phyloP scores from a whole-genome alignment of 805 yeast genomes.

The Yarrowia porcina region DNA sequence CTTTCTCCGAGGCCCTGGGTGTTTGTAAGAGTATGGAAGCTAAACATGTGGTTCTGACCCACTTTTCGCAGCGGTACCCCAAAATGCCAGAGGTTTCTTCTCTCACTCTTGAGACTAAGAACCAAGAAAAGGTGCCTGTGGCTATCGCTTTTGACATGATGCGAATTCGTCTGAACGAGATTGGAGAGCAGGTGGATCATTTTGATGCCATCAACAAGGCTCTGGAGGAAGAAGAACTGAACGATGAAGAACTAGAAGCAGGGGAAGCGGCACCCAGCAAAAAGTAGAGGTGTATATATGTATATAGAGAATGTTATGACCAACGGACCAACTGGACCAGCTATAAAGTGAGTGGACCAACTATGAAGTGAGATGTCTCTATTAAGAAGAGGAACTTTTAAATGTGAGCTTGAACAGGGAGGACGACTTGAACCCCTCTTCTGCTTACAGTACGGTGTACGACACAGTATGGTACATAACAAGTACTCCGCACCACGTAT shows the following conservation, averaged over 20 bases:
- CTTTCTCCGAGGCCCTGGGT: slow-evolving; percentile 79
- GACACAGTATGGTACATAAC: too few species aligned
- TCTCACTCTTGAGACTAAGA: background rate
- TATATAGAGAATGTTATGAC: too few species aligned
- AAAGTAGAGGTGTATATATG: background rate
- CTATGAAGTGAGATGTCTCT: too few species aligned
- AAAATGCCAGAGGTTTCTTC: slow-evolving; percentile 43
- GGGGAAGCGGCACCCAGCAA: background rate
- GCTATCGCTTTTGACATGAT: slow-evolving; percentile 23
- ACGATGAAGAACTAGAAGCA: background rate
- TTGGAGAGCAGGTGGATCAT: background rate
- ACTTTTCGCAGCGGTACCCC: slow-evolving; percentile 87
- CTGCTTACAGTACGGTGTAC: too few species aligned
- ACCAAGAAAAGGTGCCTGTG: background rate
- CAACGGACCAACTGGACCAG: too few species aligned
- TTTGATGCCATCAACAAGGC: background rate
- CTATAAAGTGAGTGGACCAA: too few species aligned
- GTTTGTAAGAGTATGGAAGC: slow-evolving; percentile 72
- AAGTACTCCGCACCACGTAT: too few species aligned
- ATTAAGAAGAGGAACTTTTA: too few species aligned
- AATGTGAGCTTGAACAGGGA: too few species aligned
- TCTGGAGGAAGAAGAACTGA: background rate
- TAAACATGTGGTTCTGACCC: slow-evolving; percentile 71
- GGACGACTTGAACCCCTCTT: too few species aligned
- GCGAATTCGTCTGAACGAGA: background rate